Evolutionary conservation across 164 flowering plant species (phyloP).

Genomic region (Dillenia turbinata): DNA sequence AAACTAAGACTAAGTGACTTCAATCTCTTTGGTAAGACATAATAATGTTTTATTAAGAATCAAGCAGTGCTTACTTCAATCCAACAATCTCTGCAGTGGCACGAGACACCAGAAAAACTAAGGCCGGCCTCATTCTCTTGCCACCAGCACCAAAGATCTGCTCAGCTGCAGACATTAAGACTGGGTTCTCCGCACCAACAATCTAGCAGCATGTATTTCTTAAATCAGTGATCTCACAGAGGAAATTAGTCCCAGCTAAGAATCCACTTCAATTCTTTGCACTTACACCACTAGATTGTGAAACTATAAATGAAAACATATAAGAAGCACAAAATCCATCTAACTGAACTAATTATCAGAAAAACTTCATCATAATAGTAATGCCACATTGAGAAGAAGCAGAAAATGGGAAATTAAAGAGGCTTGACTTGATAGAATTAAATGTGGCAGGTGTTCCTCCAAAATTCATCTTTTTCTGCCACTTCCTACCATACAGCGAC

Average conservation of each 20-base stretch:
- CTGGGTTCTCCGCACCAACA: slow-evolving; percentile 97
- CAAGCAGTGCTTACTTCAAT: slow-evolving; percentile 44
- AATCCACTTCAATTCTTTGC: background rate
- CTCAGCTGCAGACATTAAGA: slow-evolving; percentile 90
- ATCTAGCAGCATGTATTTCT: slow-evolving; percentile 46
- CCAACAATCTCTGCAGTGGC: slow-evolving; percentile 77
- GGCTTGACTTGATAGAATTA: too few species aligned
- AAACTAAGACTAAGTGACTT: background rate
- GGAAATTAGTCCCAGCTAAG: background rate
- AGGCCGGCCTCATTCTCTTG: slow-evolving; percentile 95
- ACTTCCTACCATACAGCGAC: too few species aligned
- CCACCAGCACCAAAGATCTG: slow-evolving; percentile 98
- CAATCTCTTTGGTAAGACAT: background rate
- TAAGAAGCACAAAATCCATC: background rate
- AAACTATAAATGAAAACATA: background rate
- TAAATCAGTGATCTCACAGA: slow-evolving; percentile 18
- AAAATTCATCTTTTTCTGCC: too few species aligned
- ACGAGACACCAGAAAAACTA: slow-evolving; percentile 85
- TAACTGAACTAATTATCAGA: too few species aligned
- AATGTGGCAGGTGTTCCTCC: too few species aligned
- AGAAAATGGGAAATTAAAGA: too few species aligned
- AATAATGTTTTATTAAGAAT: background rate
- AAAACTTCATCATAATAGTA: too few species aligned
- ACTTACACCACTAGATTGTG: background rate
- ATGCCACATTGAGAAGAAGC: background rate